Evolutionary conservation across 2,329 filamentous ascomycete species (phyloP).

Genomic region (Lojkania enalia): DNA sequence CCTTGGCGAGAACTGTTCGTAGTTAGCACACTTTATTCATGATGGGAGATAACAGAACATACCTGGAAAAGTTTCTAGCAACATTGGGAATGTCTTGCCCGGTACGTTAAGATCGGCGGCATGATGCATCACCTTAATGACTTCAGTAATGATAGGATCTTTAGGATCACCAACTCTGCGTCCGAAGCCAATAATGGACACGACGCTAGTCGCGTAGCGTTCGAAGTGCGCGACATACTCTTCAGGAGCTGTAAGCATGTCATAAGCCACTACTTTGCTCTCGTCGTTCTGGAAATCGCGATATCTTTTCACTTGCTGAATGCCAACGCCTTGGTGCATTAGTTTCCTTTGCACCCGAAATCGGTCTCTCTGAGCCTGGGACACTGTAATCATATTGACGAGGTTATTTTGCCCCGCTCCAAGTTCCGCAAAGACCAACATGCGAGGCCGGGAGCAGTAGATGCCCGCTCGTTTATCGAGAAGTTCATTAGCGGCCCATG

Average conservation of each 20-base stretch:
- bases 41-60: not conserved
- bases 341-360: slow-evolving; percentile 39
- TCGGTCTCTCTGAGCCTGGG: slow-evolving; percentile 32
- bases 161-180: slow-evolving; percentile 53
- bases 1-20: slow-evolving; percentile 26
- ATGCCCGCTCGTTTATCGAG: slow-evolving; percentile 57
- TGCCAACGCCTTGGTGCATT: slow-evolving; percentile 42
- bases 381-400: slow-evolving; percentile 41
- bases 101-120: slow-evolving; percentile 55
- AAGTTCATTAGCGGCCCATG: slow-evolving; percentile 56
- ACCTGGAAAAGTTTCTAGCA: slow-evolving; percentile 57
- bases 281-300: slow-evolving; percentile 63
- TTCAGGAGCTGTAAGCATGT: slow-evolving; percentile 48
- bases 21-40: not conserved
- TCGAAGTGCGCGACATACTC: slow-evolving; percentile 58
- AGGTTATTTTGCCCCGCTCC: slow-evolving; percentile 41
- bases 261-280: slow-evolving; percentile 59
- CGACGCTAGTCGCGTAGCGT: slow-evolving; percentile 56
- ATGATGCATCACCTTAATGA: slow-evolving; percentile 59
- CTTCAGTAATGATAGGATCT: slow-evolving; percentile 61
- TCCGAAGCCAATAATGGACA: slow-evolving; percentile 60
- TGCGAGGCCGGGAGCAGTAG: slow-evolving; percentile 55
- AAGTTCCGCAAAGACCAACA: slow-evolving; percentile 51
- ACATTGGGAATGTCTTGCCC: slow-evolving; percentile 58
- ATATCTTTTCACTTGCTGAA: slow-evolving; percentile 59